Evolutionary conservation across 352 stramenopile genomes (phyloP).

Genomic region (Peronospora tabacina): DNA sequence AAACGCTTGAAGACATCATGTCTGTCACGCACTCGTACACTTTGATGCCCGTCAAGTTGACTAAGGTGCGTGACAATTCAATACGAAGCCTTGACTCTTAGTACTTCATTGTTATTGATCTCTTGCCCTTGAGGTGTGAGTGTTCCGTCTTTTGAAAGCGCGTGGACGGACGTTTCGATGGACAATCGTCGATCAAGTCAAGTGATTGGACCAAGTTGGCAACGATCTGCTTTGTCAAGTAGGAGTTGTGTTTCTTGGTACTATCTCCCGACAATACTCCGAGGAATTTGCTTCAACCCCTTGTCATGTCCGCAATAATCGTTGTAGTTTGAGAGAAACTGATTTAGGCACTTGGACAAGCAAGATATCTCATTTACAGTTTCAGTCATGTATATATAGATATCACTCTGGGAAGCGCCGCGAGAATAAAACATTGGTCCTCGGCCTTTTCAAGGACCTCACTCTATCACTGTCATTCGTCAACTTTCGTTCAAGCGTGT

Average conservation of each 20-base stretch:
- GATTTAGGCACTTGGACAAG: not conserved
- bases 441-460: conserved; percentile 6
- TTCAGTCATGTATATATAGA: not conserved
- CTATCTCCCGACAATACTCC: not conserved
- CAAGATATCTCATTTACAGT: not conserved
- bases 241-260: too few relatives aligned
- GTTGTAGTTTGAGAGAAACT: not conserved
- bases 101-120: not conserved
- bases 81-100: not conserved
- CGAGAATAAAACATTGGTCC: conserved; percentile 9
- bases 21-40: conserved; percentile 1
- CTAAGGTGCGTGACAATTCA: conserved; percentile 1
- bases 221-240: not conserved
- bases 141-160: not conserved
- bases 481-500: conserved; percentile 14
- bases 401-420: conserved; percentile 16
- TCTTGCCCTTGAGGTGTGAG: not conserved
- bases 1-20: not conserved
- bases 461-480: conserved; percentile 16
- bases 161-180: not conserved
- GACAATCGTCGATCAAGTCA: not conserved
- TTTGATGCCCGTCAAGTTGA: conserved; percentile 1
- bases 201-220: not conserved
- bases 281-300: conserved; percentile 3
- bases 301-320: not conserved